Evolutionary conservation across 139 green algal species (phyloP).

Genomic region (Yamagishiella unicocca): DNA sequence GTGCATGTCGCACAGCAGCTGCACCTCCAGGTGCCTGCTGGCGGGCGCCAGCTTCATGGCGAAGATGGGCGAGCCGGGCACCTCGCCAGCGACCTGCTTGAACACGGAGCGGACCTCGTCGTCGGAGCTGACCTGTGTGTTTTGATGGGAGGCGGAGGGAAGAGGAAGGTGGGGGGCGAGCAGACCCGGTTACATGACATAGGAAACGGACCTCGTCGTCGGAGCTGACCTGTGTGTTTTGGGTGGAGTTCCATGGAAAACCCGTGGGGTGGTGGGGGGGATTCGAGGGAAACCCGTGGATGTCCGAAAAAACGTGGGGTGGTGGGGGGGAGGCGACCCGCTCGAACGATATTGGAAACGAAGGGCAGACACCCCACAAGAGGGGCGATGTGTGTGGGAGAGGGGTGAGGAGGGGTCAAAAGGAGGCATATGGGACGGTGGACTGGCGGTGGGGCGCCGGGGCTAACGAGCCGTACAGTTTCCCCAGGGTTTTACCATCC

Average conservation of each 20-base stretch:
- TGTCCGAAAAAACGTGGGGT: too few relatives aligned
- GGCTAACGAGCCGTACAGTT: too few relatives aligned
- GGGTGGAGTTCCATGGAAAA: too few relatives aligned
- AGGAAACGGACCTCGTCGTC: slow-evolving; percentile 83
- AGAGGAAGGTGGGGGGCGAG: background rate
- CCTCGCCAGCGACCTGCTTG: slow-evolving; percentile 92
- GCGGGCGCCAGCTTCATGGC: slow-evolving; percentile 95
- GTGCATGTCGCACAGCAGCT: slow-evolving; percentile 92
- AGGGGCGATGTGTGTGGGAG: too few relatives aligned
- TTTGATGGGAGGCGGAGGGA: background rate
- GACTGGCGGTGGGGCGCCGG: too few relatives aligned
- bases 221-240: slow-evolving; percentile 46
- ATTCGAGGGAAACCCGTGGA: too few relatives aligned
- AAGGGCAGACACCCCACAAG: too few relatives aligned
- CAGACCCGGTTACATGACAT: too few relatives aligned
- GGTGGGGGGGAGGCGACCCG: background rate
- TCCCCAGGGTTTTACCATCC: too few relatives aligned
- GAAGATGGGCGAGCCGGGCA: slow-evolving; percentile 97
- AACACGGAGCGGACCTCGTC: slow-evolving; percentile 82
- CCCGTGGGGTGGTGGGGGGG: too few relatives aligned
- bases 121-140: slow-evolving; percentile 64
- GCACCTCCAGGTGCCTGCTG: slow-evolving; percentile 94
- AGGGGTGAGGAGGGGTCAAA: too few relatives aligned
- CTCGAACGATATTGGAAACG: slow-evolving; percentile 71
- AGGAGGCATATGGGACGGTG: too few relatives aligned